Evolutionary conservation across 768 basidiomycete species (phyloP).

Genomic region (Cystofilobasidium capitatum): DNA sequence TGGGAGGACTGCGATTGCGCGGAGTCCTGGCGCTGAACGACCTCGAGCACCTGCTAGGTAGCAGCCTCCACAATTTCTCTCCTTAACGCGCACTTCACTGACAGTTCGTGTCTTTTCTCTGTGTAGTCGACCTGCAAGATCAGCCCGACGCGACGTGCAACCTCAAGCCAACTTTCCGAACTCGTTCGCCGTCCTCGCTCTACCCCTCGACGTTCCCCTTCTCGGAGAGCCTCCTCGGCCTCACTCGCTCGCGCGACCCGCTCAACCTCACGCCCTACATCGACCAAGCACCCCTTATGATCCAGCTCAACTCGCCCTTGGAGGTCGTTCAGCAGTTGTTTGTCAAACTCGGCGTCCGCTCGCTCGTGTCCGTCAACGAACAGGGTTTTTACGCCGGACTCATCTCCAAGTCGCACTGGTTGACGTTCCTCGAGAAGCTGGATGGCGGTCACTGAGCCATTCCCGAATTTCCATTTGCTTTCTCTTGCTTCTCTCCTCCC

Average conservation of each 20-base stretch:
- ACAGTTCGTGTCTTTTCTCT: not conserved
- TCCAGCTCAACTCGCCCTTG: slow-evolving; percentile 73
- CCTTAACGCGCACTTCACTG: not conserved
- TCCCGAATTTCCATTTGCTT: too few species aligned
- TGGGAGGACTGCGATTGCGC: slow-evolving; percentile 55
- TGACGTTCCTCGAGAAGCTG: slow-evolving; percentile 55
- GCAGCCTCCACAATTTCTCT: not conserved
- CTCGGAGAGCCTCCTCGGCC: not conserved
- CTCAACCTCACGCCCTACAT: slow-evolving; percentile 82
- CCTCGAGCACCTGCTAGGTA: slow-evolving; percentile 83
- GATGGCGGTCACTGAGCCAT: not conserved
- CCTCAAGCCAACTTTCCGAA: slow-evolving; percentile 44
- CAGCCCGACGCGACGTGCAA: slow-evolving; percentile 56
- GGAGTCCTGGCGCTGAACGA: slow-evolving; percentile 90
- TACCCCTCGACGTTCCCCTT: not conserved
- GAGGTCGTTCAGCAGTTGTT: slow-evolving; percentile 91
- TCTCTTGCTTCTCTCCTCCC: too few species aligned
- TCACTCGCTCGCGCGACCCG: slow-evolving; percentile 43
- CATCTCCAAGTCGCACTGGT: slow-evolving; percentile 90
- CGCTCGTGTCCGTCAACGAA: slow-evolving; percentile 71
- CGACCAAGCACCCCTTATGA: slow-evolving; percentile 82
- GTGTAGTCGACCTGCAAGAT: slow-evolving; percentile 47
- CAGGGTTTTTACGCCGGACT: slow-evolving; percentile 81
- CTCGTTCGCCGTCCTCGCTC: not conserved
- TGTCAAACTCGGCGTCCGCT: slow-evolving; percentile 82